Percentiles rank a stretch among this genome's conserved stretches.
These are phyloP conservation scores for Bruguiera gymnorhiza DNA, from an alignment of 345 rosid species.

Conservation along the genomic window DNA sequence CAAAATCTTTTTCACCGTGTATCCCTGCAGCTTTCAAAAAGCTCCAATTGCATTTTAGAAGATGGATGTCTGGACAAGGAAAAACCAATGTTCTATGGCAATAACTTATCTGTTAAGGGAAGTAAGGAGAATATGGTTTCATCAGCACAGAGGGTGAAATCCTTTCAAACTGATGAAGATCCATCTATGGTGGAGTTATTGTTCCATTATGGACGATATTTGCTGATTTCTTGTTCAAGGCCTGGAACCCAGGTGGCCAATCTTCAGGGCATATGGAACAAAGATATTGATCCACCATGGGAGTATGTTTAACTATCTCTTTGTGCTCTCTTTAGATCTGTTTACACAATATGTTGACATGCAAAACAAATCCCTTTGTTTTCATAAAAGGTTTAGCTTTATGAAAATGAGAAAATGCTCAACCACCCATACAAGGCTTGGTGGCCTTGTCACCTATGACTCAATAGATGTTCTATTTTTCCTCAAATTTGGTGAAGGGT, in stretches of 20 bases:
- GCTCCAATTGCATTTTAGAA: constrained; percentile 29
- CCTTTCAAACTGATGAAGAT: constrained; percentile 72
- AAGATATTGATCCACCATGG: constrained; percentile 72
- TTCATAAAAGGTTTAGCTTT: not conserved
- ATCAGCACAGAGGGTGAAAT: constrained; percentile 68
- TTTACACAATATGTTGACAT: not conserved
- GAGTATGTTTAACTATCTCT: constrained; percentile 53
- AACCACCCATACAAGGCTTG: not conserved
- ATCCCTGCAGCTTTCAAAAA: constrained; percentile 55
- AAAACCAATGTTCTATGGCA: constrained; percentile 13
- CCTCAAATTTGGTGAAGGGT: not conserved
- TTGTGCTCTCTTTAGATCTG: constrained; percentile 8
- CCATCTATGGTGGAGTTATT: constrained; percentile 80
- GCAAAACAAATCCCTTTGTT: not conserved
- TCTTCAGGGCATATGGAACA: constrained; percentile 95
- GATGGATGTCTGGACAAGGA: constrained; percentile 10
- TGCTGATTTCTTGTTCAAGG: constrained; percentile 83
- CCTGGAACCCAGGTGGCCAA: constrained; percentile 94
- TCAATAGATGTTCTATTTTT: not conserved
- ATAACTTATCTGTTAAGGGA: constrained; percentile 18
- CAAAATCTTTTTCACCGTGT: constrained; percentile 75
- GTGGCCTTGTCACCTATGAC: not conserved
- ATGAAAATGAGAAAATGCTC: too few relatives aligned
- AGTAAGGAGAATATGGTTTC: constrained; percentile 31
- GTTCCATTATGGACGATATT: constrained; percentile 80